phyloP scores from a whole-genome alignment of 345 rosid genomes.

The Acer negundo region DNA sequence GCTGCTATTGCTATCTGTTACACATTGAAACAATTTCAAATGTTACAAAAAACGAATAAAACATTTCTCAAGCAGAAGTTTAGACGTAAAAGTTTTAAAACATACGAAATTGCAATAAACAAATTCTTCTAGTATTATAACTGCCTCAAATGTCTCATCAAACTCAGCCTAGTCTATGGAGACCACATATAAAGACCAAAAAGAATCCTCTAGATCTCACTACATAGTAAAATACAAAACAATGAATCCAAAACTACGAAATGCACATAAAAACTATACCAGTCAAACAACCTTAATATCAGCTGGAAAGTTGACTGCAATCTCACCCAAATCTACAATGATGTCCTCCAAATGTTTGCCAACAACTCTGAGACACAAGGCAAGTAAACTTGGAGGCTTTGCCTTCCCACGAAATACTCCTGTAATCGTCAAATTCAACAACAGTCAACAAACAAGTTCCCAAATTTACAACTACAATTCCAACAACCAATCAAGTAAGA shows the following conservation, averaged over 20 bases:
- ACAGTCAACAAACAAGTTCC: neutral
- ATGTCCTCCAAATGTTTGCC: constrained; percentile 86
- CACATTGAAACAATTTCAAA: constrained; percentile 9
- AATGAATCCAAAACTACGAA: neutral
- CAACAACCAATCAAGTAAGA: neutral
- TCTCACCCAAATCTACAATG: constrained; percentile 56
- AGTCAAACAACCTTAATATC: constrained; percentile 59
- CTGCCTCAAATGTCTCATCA: neutral
- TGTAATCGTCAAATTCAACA: constrained; percentile 21
- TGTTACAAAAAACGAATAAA: constrained; percentile 1
- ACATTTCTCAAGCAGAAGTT: neutral
- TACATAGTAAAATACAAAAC: neutral
- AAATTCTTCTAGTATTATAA: constrained; percentile 8
- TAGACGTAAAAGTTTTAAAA: neutral
- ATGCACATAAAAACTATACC: neutral
- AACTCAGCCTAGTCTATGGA: neutral
- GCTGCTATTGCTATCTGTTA: constrained; percentile 64
- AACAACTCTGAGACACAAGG: constrained; percentile 78
- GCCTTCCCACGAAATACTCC: constrained; percentile 38
- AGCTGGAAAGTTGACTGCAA: constrained; percentile 58
- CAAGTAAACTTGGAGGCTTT: constrained; percentile 63
- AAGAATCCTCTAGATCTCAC: neutral
- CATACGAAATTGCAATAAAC: neutral
- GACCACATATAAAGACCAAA: neutral
- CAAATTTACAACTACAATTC: neutral